phyloP scores from a whole-genome alignment of 1,284 basidiomycete species.

The Pholiota adiposa region DNA sequence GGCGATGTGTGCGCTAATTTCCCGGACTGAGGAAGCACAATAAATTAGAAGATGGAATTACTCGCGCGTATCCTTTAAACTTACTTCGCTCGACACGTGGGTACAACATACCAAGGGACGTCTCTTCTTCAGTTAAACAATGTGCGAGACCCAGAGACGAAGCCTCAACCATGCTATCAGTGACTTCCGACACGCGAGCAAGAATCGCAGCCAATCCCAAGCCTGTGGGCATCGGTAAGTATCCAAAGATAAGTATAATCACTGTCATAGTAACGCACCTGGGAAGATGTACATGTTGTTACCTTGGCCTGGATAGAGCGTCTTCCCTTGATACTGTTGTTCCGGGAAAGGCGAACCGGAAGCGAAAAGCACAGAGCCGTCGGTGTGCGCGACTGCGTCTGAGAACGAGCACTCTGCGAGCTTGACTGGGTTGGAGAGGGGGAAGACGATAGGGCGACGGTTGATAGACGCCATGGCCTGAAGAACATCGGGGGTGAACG shows the following conservation, averaged over 20 bases:
- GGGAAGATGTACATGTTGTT: slow-evolving; percentile 91
- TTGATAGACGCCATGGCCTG: slow-evolving; percentile 86
- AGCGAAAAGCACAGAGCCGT: slow-evolving; percentile 84
- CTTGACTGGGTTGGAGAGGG: slow-evolving; percentile 91
- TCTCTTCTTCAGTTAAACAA: slow-evolving; percentile 78
- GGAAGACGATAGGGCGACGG: slow-evolving; percentile 91
- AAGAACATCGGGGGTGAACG: slow-evolving; percentile 81
- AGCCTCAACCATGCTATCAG: slow-evolving; percentile 83
- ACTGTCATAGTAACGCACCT: slow-evolving; percentile 40
- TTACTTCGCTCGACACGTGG: slow-evolving; percentile 74
- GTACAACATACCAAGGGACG: slow-evolving; percentile 67
- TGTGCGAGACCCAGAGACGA: slow-evolving; percentile 79
- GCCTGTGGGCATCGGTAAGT: slow-evolving; percentile 44
- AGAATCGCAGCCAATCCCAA: slow-evolving; percentile 84
- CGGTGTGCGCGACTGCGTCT: slow-evolving; percentile 80
- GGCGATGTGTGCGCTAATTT: slow-evolving; percentile 81
- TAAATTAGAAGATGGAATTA: neutral
- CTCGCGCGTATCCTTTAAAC: slow-evolving; percentile 18
- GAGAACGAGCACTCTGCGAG: slow-evolving; percentile 87
- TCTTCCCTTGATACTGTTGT: slow-evolving; percentile 60
- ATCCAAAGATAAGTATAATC: slow-evolving; percentile 22
- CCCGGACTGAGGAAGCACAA: slow-evolving; percentile 52
- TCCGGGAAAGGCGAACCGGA: slow-evolving; percentile 89
- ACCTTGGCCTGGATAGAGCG: slow-evolving; percentile 84
- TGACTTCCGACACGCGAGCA: slow-evolving; percentile 66